Conservation (phyloP, 2,329 filamentous ascomycete genomes). For the Alternaria gaisen region DNA sequence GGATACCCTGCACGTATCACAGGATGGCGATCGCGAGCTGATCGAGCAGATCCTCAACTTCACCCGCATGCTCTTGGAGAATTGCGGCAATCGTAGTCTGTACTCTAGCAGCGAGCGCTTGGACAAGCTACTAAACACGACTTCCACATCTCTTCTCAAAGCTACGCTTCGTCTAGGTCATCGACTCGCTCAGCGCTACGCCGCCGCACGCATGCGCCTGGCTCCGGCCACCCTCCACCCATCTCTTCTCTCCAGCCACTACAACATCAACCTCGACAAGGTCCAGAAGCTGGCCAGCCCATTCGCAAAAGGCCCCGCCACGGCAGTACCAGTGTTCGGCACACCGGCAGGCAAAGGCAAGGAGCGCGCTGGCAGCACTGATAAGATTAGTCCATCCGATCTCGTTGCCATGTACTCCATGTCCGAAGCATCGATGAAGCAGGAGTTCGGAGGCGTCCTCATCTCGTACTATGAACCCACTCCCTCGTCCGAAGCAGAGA, state of each 20-base stretch:
- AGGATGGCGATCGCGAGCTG: constrained; percentile 81
- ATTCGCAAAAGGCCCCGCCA: constrained; percentile 73
- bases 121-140: constrained; percentile 88
- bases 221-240: constrained; percentile 72
- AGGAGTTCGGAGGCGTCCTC: constrained; percentile 81
- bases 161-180: constrained; percentile 81
- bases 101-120: constrained; percentile 93
- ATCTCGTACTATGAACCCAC: constrained; percentile 76
- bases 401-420: constrained; percentile 73
- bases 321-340: constrained; percentile 60
- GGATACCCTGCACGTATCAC: constrained; percentile 67
- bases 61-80: constrained; percentile 86
- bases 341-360: constrained; percentile 75
- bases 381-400: constrained; percentile 65
- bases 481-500: constrained; percentile 38
- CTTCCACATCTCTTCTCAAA: constrained; percentile 79
- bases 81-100: constrained; percentile 95
- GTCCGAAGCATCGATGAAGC: constrained; percentile 63
- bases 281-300: constrained; percentile 84
- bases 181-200: constrained; percentile 89
- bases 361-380: constrained; percentile 53
- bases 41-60: constrained; percentile 84
- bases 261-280: constrained; percentile 75
- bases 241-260: constrained; percentile 83
- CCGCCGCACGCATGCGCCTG: constrained; percentile 83